Evolutionary conservation across 1,284 basidiomycete species (phyloP), one percentile per base, ranked within the genome.

Genomic region (Ceratorhiza oryzae-sativae): DNA sequence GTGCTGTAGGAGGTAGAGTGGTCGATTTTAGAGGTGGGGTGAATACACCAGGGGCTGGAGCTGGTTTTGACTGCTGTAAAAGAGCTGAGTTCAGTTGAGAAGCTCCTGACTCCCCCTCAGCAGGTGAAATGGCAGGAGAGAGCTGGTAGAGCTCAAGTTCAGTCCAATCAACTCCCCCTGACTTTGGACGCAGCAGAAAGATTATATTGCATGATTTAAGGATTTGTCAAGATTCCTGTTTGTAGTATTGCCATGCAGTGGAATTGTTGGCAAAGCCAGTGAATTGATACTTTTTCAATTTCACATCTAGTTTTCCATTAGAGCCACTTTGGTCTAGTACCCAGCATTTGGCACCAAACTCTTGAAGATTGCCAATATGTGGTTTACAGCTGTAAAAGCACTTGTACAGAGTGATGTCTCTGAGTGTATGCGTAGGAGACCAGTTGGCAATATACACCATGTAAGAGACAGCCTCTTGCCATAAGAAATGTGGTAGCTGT

Each of bases 401-500:
- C 30, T 36, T n/a, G 8, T 63, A 46, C 32, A 46, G 61, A 1
- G 55, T 58, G 5, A 36, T 25, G 3, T 34, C 4, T 2, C 20
- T 8, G 15, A n/a, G 15, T 13, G 20, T 2, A 0, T 8, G 2
- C 10, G 45, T n/a, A n/a, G n/a, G n/a, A n/a, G n/a, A n/a, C n/a
- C n/a, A n/a, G n/a, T n/a, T n/a, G n/a, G n/a, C n/a, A n/a, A n/a
- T n/a, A n/a, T n/a, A n/a, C n/a, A n/a, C n/a, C n/a, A n/a, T n/a
- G n/a, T n/a, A n/a, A n/a, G 61, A 4, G 15, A 36, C 27, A 15
- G 46, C 71, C 27, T 72, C 71, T 12, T 42, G 62, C 71, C 71
- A 72, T 4, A 56, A n/a, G 39, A 23, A 49, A 10, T 10, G 2
- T 8, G 20, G 32, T 32, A 34, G 1, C 8, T 15, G 5, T 20